phyloP scores from a whole-genome alignment of 1,284 basidiomycete genomes.

The Sanghuangporus sanghuang region DNA sequence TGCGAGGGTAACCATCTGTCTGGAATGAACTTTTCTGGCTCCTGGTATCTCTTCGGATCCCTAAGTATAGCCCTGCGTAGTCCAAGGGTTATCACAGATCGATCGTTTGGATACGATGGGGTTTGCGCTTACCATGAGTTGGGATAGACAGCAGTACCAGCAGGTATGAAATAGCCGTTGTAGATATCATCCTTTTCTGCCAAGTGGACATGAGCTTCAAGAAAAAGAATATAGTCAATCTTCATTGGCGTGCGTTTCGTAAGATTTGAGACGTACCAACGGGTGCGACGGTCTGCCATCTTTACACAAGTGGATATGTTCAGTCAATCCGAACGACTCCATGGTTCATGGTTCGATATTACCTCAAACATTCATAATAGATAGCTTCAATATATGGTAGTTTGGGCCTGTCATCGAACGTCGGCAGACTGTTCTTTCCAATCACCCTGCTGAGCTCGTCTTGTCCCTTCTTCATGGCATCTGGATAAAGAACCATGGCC shows the following conservation, averaged over 20 bases:
- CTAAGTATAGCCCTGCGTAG: constrained; percentile 8
- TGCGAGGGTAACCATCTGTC: constrained; percentile 7
- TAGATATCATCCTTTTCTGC: constrained; percentile 22
- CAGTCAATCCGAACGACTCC: not conserved
- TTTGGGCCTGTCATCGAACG: constrained; percentile 17
- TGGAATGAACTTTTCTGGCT: constrained; percentile 17
- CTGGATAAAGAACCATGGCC: constrained; percentile 17
- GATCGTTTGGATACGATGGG: not conserved
- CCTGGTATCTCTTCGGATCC: constrained; percentile 12
- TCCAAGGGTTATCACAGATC: not conserved
- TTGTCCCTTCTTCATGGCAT: constrained; percentile 10
- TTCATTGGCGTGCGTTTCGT: not conserved
- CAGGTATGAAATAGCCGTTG: constrained; percentile 19
- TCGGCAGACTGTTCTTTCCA: constrained; percentile 19
- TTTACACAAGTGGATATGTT: not conserved
- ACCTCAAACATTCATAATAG: constrained; percentile 15
- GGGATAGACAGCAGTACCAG: constrained; percentile 24
- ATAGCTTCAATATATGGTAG: constrained; percentile 21
- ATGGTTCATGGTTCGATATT: not conserved
- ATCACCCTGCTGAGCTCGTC: constrained; percentile 20
- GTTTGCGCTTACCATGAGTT: constrained; percentile 25
- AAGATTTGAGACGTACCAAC: not conserved
- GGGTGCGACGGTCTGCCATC: constrained; percentile 16
- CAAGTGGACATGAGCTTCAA: constrained; percentile 20
- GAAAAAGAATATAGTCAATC: not conserved